Percentiles rank a stretch among this genome's conserved stretches.
Conservation (phyloP, 495 filamentous ascomycete genomes). For the Entonaema liquescens region DNA sequence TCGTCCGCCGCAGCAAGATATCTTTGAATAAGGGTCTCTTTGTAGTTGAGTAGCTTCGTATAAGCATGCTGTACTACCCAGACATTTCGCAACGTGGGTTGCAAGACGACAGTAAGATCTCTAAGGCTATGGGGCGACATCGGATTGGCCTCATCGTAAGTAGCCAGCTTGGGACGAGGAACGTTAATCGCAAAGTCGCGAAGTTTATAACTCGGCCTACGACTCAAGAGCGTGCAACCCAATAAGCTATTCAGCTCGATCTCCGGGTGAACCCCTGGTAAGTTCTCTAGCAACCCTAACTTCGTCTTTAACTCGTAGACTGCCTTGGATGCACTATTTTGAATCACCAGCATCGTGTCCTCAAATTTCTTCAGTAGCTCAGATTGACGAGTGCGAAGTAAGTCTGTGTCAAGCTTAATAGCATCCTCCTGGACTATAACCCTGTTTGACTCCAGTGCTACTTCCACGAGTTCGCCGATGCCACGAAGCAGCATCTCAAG, state of each 20-base stretch:
- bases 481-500: slow-evolving; percentile 7
- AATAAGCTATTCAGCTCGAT: slow-evolving; percentile 15
- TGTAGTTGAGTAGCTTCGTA: slow-evolving; percentile 16
- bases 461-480: slow-evolving; percentile 26
- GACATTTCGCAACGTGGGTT: slow-evolving; percentile 34
- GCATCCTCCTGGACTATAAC: background rate
- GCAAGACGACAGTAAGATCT: slow-evolving; percentile 6
- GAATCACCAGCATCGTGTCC: slow-evolving; percentile 18
- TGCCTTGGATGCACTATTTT: slow-evolving; percentile 22
- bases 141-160: background rate
- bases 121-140: background rate
- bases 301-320: slow-evolving; percentile 9
- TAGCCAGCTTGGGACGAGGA: slow-evolving; percentile 5
- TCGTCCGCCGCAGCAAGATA: slow-evolving; percentile 9
- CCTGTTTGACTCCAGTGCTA: background rate
- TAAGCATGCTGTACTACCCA: slow-evolving; percentile 36
- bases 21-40: slow-evolving; percentile 23
- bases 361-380: slow-evolving; percentile 17
- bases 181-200: slow-evolving; percentile 1
- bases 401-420: background rate
- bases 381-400: slow-evolving; percentile 5
- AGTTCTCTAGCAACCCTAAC: slow-evolving; percentile 3
- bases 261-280: slow-evolving; percentile 8
- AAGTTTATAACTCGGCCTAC: slow-evolving; percentile 30
- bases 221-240: background rate